These are phyloP conservation scores for Zoysia japonica DNA, from an alignment of 176 grass and related monocot genomes.

Conservation along the genomic window DNA sequence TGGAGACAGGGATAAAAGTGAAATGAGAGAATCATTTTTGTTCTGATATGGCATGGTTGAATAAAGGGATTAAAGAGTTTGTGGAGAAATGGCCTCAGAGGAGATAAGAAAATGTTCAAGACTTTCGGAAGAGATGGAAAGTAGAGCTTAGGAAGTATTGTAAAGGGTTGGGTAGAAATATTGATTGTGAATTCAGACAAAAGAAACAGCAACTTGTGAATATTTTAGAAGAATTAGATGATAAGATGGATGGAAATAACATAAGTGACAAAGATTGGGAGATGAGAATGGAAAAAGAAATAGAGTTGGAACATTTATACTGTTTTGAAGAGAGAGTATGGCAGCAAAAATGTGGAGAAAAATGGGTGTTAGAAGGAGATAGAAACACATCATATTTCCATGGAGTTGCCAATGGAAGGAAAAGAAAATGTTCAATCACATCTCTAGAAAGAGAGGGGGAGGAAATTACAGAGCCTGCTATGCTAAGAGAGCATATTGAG, in stretches of 20 bases:
- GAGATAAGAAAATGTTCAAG: too few relatives aligned
- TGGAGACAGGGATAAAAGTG: too few relatives aligned
- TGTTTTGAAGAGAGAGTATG: not conserved
- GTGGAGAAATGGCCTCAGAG: too few relatives aligned
- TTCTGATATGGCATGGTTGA: not conserved
- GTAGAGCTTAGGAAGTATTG: not conserved
- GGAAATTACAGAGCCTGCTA: too few relatives aligned
- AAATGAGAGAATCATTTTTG: not conserved
- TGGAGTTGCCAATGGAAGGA: not conserved
- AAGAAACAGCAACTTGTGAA: not conserved
- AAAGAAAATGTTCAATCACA: not conserved
- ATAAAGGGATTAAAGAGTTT: too few relatives aligned
- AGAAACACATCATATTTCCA: not conserved
- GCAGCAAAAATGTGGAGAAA: not conserved
- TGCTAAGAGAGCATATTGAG: too few relatives aligned
- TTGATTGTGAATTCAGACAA: not conserved
- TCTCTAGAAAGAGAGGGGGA: not conserved
- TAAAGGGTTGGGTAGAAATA: not conserved
- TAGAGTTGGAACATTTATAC: not conserved
- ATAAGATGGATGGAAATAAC: not conserved
- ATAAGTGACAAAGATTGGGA: fast-evolving
- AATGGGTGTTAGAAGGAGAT: not conserved
- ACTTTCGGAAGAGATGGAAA: too few relatives aligned
- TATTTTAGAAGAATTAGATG: not conserved
- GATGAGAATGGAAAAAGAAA: not conserved